Base-by-base conservation (phyloP, 768 basidiomycete genomes). In the Kockovaella imperatae region DNA sequence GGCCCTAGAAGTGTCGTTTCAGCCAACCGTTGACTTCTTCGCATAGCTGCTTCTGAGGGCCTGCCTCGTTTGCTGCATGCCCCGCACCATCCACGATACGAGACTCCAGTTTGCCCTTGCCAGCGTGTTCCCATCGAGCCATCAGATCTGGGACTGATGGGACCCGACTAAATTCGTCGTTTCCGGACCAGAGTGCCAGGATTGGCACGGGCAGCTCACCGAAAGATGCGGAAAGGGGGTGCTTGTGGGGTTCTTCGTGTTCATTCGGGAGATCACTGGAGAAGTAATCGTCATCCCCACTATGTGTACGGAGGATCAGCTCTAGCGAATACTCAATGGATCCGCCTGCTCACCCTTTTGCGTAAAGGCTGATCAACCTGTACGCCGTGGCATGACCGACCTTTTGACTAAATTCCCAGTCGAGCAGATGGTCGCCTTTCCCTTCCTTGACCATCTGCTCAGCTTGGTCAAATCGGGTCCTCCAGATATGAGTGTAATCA, bases 261-360 rank as follows among this genome's bases (percentile, higher is more conserved):
- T 50, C 18, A 8, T 35, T 5, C 4, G 65, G 62, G n/a, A 71
- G 41, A 42, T 69, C 67, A 7, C 52, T 42, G n/a, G 65, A 67
- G 54, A 71, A 71, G 46, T 62, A 69, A 42, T 71, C 69, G 47
- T 71, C 69, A 36, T 69, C 61, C 15, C 69, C 69, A 8, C 69
- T 70, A 28, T n/a, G 31, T 32, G 11, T 2, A 13, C 5, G 18
- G 40, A 32, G 5, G 6, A 31, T 57, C 35, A 49, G 49, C 52
- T 25, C 15, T 8, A 30, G 15, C 32, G 2, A 4, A 18, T 21
- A 24, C 28, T 43, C 13, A 31, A 18, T 20, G 31, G 25, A 26
- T 21, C 30, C 11, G 18, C 7, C 2, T 3, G 60, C 66, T 59
- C 48, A 68, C 69, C 67, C 67, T 1, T 49, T 40, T 10, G 52